Conservation (phyloP, 2,329 filamentous ascomycete species). For the Penicillium polonicum region DNA sequence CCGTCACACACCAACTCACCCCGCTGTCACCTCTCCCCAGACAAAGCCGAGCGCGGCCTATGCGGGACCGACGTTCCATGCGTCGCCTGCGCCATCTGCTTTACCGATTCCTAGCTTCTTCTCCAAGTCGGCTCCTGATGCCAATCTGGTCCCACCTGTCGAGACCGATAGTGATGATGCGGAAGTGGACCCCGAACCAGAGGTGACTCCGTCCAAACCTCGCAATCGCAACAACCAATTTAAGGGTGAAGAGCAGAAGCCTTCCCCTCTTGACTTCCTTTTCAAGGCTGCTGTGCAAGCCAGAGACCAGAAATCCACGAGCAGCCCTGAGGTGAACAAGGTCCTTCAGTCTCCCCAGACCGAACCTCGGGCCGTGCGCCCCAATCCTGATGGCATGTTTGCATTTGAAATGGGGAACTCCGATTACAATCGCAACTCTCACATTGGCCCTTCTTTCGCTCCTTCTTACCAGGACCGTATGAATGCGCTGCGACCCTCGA, state of each 20-base stretch:
- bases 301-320: constrained; percentile 55
- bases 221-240: constrained; percentile 36
- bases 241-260: constrained; percentile 45
- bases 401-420: constrained; percentile 66
- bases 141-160: constrained; percentile 39
- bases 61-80: constrained; percentile 91
- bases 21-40: constrained; percentile 47
- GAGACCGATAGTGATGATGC: constrained; percentile 44
- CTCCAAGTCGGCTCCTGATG: constrained; percentile 71
- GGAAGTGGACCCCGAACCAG: constrained; percentile 33
- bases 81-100: constrained; percentile 85
- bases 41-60: constrained; percentile 54
- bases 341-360: constrained; percentile 54
- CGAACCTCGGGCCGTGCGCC: constrained; percentile 39
- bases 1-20: constrained; percentile 30
- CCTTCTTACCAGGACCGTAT: constrained; percentile 53
- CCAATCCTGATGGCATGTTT: constrained; percentile 58
- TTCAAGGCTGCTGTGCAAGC: constrained; percentile 79
- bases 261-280: constrained; percentile 84
- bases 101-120: constrained; percentile 89
- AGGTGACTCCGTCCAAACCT: constrained; percentile 48
- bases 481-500: constrained; percentile 42
- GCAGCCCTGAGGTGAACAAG: constrained; percentile 41
- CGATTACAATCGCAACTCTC: constrained; percentile 47
- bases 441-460: constrained; percentile 66